These are phyloP conservation scores for Kodamaea nitidulidarum DNA, from an alignment of 805 yeast species.

Conservation along the genomic window DNA sequence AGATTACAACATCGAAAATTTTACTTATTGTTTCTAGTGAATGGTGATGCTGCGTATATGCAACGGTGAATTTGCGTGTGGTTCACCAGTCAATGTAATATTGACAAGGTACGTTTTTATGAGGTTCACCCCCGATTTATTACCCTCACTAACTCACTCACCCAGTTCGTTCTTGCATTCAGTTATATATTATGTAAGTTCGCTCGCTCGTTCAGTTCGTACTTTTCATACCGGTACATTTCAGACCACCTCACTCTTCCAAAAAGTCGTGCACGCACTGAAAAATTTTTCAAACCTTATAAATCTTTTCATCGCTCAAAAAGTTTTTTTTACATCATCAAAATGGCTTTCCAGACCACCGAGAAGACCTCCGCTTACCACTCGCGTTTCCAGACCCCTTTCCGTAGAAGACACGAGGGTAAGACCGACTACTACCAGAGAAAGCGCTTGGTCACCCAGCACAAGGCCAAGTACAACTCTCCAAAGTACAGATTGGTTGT, in stretches of 20 bases:
- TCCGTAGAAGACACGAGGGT: conserved; percentile 99
- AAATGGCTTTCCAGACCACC: conserved; percentile 77
- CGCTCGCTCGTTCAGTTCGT: neutral
- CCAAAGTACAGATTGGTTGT: conserved; percentile 99
- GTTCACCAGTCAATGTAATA: too few relatives aligned
- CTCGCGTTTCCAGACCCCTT: conserved; percentile 99
- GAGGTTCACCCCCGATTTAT: too few relatives aligned
- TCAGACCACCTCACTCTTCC: neutral
- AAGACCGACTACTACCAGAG: conserved; percentile 99
- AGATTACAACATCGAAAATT: too few relatives aligned
- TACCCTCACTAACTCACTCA: too few relatives aligned
- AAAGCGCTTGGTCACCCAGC: conserved; percentile 99
- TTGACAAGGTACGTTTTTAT: too few relatives aligned
- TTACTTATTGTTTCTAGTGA: too few relatives aligned
- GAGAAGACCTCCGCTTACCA: conserved; percentile 89
- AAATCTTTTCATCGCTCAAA: neutral
- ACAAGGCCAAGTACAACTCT: conserved; percentile 99
- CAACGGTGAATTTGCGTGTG: too few relatives aligned
- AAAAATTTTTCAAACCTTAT: neutral
- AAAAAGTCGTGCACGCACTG: neutral
- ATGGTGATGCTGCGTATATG: too few relatives aligned
- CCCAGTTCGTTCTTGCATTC: too few relatives aligned
- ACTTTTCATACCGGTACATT: neutral
- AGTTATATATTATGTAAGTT: too few relatives aligned
- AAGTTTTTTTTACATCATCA: conserved; percentile 14